Conservation (phyloP, 257 asterid species). For the Galeopsis tetrahit region DNA sequence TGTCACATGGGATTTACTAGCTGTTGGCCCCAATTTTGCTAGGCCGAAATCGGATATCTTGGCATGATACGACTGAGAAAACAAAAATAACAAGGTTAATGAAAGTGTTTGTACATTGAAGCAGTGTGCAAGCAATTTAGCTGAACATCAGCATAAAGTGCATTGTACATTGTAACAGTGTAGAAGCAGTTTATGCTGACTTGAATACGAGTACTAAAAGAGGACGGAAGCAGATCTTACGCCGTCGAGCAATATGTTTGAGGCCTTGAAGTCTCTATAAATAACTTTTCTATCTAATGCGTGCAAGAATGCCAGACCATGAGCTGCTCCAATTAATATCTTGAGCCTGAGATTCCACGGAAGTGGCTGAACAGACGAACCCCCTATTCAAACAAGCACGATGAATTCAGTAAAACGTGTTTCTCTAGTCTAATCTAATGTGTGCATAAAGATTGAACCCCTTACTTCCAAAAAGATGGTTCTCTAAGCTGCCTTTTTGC, state of each 20-base stretch:
- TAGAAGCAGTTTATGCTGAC: not conserved
- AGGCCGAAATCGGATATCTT: conserved; percentile 65
- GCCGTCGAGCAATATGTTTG: conserved; percentile 60
- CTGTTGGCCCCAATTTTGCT: conserved; percentile 59
- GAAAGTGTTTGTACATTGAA: too few species aligned
- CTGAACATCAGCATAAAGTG: not conserved
- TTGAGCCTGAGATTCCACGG: conserved; percentile 55
- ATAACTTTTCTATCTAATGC: conserved; percentile 48
- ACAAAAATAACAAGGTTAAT: not conserved
- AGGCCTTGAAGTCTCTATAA: conserved; percentile 61
- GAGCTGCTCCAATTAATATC: conserved; percentile 59
- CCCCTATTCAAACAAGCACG: conserved; percentile 41
- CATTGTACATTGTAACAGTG: too few species aligned
- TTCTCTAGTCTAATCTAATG: not conserved
- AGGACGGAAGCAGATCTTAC: conserved; percentile 29
- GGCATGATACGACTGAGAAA: conserved; percentile 50
- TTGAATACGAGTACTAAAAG: not conserved
- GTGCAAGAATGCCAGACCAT: conserved; percentile 59
- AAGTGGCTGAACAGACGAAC: conserved; percentile 56
- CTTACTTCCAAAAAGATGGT: conserved; percentile 95
- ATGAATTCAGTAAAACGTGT: not conserved
- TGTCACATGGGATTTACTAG: conserved; percentile 53
- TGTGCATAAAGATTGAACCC: not conserved
- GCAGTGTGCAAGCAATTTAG: too few species aligned
- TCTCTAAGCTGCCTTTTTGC: conserved; percentile 97